Evolutionary conservation across 495 filamentous ascomycete species (phyloP).

Genomic region (Podospora comata): DNA sequence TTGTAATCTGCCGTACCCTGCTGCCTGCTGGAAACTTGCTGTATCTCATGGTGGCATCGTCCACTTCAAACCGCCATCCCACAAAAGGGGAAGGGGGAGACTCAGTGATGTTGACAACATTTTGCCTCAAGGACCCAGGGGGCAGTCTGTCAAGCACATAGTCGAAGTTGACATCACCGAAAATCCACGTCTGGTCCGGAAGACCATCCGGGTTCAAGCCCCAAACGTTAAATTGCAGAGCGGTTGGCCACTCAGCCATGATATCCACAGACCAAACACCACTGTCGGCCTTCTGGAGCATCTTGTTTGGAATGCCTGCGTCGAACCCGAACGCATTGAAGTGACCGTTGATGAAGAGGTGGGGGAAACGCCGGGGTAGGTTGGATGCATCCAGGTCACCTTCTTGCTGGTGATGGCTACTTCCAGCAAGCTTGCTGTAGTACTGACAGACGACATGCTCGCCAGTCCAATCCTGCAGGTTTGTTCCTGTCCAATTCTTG

Average conservation of each 20-base stretch:
- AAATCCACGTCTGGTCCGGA: constrained; percentile 56
- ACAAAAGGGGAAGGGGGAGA: constrained; percentile 52
- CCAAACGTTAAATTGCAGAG: constrained; percentile 53
- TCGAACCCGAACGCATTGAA: constrained; percentile 67
- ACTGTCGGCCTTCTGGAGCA: constrained; percentile 43
- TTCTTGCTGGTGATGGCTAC: constrained; percentile 58
- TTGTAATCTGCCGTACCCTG: constrained; percentile 52
- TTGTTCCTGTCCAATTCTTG: constrained; percentile 59
- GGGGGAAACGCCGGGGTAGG: constrained; percentile 56
- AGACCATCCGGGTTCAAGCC: constrained; percentile 53
- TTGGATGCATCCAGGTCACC: constrained; percentile 45
- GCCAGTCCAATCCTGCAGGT: constrained; percentile 59
- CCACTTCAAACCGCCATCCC: constrained; percentile 52
- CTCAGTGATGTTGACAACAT: constrained; percentile 57
- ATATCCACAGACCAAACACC: constrained; percentile 59
- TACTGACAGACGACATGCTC: constrained; percentile 66
- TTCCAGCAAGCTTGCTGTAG: constrained; percentile 59
- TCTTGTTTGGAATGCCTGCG: constrained; percentile 53
- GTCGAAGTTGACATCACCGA: constrained; percentile 60
- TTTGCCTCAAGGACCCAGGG: constrained; percentile 49
- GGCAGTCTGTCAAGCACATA: constrained; percentile 58
- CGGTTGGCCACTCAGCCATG: constrained; percentile 60
- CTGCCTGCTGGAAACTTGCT: constrained; percentile 55
- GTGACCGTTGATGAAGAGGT: constrained; percentile 61
- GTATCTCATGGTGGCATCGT: constrained; percentile 51